These are phyloP conservation scores for Vanrija humicola DNA, from an alignment of 1,284 basidiomycete species.

Conservation along the genomic window DNA sequence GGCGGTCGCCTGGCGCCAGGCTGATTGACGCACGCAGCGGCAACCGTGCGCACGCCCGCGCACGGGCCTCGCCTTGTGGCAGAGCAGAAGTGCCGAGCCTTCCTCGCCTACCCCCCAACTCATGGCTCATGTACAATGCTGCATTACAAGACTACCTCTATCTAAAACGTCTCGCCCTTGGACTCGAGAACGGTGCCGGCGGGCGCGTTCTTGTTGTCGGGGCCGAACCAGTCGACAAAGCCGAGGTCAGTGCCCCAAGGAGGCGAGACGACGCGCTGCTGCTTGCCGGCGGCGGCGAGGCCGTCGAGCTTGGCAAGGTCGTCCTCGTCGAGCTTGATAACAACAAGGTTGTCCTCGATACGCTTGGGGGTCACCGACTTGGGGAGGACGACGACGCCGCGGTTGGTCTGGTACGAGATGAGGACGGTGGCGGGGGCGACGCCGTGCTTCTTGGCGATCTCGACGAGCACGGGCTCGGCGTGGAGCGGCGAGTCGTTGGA, in stretches of 20 bases:
- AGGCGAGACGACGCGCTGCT: constrained; percentile 52
- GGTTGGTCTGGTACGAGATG: constrained; percentile 46
- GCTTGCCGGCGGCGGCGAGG: constrained; percentile 65
- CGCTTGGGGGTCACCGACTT: constrained; percentile 72
- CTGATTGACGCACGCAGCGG: too few species aligned
- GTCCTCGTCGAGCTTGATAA: constrained; percentile 54
- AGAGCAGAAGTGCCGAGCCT: too few species aligned
- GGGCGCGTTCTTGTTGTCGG: constrained; percentile 43
- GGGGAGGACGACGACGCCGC: constrained; percentile 61
- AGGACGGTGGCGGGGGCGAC: constrained; percentile 57
- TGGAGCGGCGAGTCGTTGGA: constrained; percentile 65
- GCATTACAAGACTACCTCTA: too few species aligned
- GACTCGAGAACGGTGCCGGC: constrained; percentile 33
- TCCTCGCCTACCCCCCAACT: too few species aligned
- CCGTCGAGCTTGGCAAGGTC: constrained; percentile 64
- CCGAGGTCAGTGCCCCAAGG: constrained; percentile 46
- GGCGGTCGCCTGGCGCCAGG: too few species aligned
- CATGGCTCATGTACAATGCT: too few species aligned
- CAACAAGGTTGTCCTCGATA: constrained; percentile 42
- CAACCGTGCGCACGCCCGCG: too few species aligned
- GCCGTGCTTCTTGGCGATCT: constrained; percentile 61
- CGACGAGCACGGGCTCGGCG: constrained; percentile 61
- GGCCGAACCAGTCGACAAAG: constrained; percentile 43
- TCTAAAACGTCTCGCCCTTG: constrained; percentile 11
- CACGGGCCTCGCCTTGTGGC: too few species aligned